phyloP scores from a whole-genome alignment of 2,329 filamentous ascomycete species.

The Xylariales sp. region DNA sequence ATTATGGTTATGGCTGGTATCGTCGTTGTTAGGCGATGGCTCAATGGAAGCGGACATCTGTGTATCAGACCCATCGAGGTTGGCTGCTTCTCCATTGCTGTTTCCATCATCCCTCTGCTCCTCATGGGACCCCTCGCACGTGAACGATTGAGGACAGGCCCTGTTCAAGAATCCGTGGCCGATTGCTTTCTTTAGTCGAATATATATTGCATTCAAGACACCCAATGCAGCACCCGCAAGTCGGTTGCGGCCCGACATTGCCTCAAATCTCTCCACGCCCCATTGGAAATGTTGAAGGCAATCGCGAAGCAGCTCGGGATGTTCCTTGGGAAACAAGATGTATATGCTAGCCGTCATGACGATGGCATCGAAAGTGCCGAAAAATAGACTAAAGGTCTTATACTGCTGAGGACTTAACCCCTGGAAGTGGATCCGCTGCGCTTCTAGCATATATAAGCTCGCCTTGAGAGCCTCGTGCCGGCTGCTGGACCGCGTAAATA shows the following conservation, averaged over 20 bases:
- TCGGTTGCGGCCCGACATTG: constrained; percentile 48
- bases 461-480: constrained; percentile 52
- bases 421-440: constrained; percentile 47
- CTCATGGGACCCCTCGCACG: neutral
- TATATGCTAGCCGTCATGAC: constrained; percentile 57
- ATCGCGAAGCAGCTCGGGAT: constrained; percentile 40
- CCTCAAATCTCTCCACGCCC: constrained; percentile 54
- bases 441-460: constrained; percentile 49
- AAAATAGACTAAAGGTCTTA: constrained; percentile 53
- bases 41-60: neutral
- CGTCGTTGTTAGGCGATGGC: neutral
- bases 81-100: neutral
- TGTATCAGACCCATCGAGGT: neutral
- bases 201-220: constrained; percentile 50
- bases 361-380: constrained; percentile 60
- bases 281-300: constrained; percentile 54
- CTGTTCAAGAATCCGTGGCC: constrained; percentile 26
- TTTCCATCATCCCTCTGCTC: neutral
- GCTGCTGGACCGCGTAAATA: constrained; percentile 52
- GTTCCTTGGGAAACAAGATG: constrained; percentile 55
- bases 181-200: constrained; percentile 48
- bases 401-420: constrained; percentile 47
- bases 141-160: constrained; percentile 10
- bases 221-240: constrained; percentile 50
- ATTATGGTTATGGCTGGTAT: neutral